Percentiles rank a stretch among this genome's conserved stretches.
phyloP scores from a whole-genome alignment of 2,329 filamentous ascomycete species.

The Ophiostoma populinum region DNA sequence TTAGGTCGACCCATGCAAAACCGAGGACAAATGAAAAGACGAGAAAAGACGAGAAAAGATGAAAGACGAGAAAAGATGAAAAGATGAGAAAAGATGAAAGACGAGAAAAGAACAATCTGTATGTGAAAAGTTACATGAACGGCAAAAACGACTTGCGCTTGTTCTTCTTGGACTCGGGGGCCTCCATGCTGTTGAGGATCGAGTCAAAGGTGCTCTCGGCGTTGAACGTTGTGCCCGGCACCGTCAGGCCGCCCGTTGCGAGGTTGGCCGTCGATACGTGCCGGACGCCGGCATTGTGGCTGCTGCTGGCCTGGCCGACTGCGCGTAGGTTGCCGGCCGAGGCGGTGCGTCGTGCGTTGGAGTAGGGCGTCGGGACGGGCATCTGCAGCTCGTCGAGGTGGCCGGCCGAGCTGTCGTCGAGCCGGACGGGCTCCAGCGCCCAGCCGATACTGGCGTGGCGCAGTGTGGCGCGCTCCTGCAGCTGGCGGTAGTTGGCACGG shows the following conservation, averaged over 20 bases:
- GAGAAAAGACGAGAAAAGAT: background rate
- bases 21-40: too few species aligned
- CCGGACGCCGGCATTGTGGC: background rate
- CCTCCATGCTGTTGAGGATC: slow-evolving; percentile 20
- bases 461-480: slow-evolving; percentile 13
- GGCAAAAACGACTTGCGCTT: slow-evolving; percentile 15
- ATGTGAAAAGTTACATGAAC: slow-evolving; percentile 5
- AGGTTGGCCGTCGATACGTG: too few species aligned
- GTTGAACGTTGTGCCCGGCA: background rate
- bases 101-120: background rate
- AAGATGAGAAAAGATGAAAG: background rate
- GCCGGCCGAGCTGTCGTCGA: slow-evolving; percentile 9
- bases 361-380: slow-evolving; percentile 1
- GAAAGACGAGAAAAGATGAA: background rate
- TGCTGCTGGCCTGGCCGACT: slow-evolving; percentile 5
- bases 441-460: slow-evolving; percentile 19
- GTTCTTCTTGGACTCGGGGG: slow-evolving; percentile 15
- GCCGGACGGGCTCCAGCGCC: slow-evolving; percentile 18
- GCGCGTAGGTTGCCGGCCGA: slow-evolving; percentile 13
- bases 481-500: slow-evolving; percentile 8
- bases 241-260: background rate
- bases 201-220: slow-evolving; percentile 18
- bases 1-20: too few species aligned
- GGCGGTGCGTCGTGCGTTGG: slow-evolving; percentile 9
- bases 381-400: slow-evolving; percentile 7